A percentile compares a stretch with the other conserved stretches of the same genome.
These are phyloP conservation scores for Epithemia pelagica DNA, from an alignment of 108 stramenopile genomes.

Conservation along the genomic window DNA sequence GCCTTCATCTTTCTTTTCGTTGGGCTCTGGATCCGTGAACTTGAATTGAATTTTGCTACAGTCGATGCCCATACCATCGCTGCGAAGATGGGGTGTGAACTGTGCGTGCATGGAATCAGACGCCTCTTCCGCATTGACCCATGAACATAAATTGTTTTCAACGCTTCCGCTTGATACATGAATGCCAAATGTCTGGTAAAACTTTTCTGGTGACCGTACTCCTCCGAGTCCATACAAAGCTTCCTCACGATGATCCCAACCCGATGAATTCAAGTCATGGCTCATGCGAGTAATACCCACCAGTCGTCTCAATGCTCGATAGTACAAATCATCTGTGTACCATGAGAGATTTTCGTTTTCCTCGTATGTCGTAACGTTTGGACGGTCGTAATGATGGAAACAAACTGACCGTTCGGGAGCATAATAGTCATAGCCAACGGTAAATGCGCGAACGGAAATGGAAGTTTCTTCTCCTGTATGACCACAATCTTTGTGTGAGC, in stretches of 20 bases:
- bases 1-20: too few species aligned
- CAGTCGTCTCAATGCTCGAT: slow-evolving; percentile 68
- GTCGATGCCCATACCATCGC: slow-evolving; percentile 86
- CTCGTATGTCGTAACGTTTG: slow-evolving; percentile 50
- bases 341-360: slow-evolving; percentile 71
- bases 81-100: slow-evolving; percentile 41
- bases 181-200: slow-evolving; percentile 78
- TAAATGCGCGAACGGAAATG: slow-evolving; percentile 80
- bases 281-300: slow-evolving; percentile 85
- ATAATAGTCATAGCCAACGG: slow-evolving; percentile 86
- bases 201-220: slow-evolving; percentile 73
- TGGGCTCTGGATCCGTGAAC: slow-evolving; percentile 49
- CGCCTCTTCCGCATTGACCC: slow-evolving; percentile 45
- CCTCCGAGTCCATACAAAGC: slow-evolving; percentile 77
- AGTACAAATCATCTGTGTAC: slow-evolving; percentile 54
- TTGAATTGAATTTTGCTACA: slow-evolving; percentile 49
- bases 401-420: slow-evolving; percentile 78
- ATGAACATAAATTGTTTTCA: slow-evolving; percentile 61
- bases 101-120: slow-evolving; percentile 66
- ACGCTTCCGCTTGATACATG: slow-evolving; percentile 60
- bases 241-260: slow-evolving; percentile 61
- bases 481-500: too few species aligned
- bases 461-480: too few species aligned
- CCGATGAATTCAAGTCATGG: slow-evolving; percentile 43
- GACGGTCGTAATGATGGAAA: slow-evolving; percentile 84